Evolutionary conservation across 768 basidiomycete genomes (phyloP).

Genomic region (Piloderma croceum): DNA sequence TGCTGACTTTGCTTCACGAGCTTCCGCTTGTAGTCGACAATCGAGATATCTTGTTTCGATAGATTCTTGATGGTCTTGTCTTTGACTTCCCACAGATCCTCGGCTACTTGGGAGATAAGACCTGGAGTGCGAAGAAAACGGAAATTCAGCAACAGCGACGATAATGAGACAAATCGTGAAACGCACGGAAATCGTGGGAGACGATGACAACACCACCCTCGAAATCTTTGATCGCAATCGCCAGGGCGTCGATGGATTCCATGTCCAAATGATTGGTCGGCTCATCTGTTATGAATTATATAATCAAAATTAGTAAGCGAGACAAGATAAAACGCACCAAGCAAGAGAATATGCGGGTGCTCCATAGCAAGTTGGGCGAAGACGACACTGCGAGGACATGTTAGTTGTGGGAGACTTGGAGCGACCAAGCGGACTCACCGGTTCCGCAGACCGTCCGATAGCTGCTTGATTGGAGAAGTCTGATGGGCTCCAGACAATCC

Average conservation of each 20-base stretch:
- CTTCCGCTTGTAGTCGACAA: slow-evolving; percentile 89
- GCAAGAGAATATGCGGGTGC: slow-evolving; percentile 88
- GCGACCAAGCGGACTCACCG: slow-evolving; percentile 44
- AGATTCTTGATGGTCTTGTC: slow-evolving; percentile 89
- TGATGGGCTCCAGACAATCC: slow-evolving; percentile 94
- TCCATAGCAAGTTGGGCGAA: slow-evolving; percentile 98
- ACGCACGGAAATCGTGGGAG: slow-evolving; percentile 97
- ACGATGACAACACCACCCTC: slow-evolving; percentile 99
- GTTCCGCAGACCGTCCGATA: slow-evolving; percentile 95
- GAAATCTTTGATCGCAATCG: slow-evolving; percentile 92
- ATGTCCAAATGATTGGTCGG: slow-evolving; percentile 98
- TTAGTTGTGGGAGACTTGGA: slow-evolving; percentile 2
- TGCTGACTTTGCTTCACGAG: slow-evolving; percentile 72
- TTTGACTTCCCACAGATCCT: slow-evolving; percentile 99
- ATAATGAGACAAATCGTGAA: neutral
- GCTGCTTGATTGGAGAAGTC: slow-evolving; percentile 85
- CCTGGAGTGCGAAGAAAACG: slow-evolving; percentile 37
- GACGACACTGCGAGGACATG: slow-evolving; percentile 60
- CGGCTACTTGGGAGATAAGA: slow-evolving; percentile 94
- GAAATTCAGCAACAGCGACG: slow-evolving; percentile 1
- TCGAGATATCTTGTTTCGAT: slow-evolving; percentile 85
- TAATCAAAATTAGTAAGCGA: slow-evolving; percentile 3
- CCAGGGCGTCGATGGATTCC: slow-evolving; percentile 96
- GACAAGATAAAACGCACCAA: slow-evolving; percentile 42
- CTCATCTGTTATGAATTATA: slow-evolving; percentile 59